Base-by-base conservation (phyloP, 495 filamentous ascomycete species). In the Penicillium canescens region DNA sequence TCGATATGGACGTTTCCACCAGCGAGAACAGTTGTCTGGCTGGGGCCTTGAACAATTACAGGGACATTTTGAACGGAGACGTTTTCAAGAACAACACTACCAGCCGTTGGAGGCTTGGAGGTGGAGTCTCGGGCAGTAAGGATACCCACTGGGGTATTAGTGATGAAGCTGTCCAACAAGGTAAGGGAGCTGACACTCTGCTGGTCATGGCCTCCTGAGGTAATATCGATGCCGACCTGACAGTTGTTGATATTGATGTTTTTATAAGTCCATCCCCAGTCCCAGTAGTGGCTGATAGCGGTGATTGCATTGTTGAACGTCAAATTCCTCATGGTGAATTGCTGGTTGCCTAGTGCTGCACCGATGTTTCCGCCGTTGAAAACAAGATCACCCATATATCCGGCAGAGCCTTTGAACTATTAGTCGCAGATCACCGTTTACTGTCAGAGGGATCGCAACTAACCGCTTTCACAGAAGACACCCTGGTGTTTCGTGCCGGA, bases 241-340 rank as follows among this genome's bases (percentile, higher is more conserved):
- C 75, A 78, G 55, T 80, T 76, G 59, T 66, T 67, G 64, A 82
- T 63, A 13, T 18, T 66, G 26, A 75, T 57, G 16, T 64, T 66
- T 24, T 74, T 65, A 45, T 74, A 79, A 1, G 72, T 75, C 76
- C 73, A 79, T 16, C 74, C 73, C 75, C 76, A 82, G 52, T 73
- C 57, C 72, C 74, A 80, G 2, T 81, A 73, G 36, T 80, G 78
- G 26, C 69, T 73, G 46, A 83, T 82, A 34, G 78, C 77, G 28
- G 82, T 83, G 3, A 76, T 77, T 7, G 78, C 70, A 33, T 84
- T 76, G 63, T 80, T 80, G 66, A 91, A 87, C 9, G 70, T 79
- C 8, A 91, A 41, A 62, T 89, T 88, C n/a, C 86, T 76, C 73
- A 86, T 86, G 0, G 87, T 90, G 48, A 83, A 92, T 63, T 91